Base-by-base conservation (phyloP, 2,329 filamentous ascomycete species). In the Diplocarpon rosae region DNA sequence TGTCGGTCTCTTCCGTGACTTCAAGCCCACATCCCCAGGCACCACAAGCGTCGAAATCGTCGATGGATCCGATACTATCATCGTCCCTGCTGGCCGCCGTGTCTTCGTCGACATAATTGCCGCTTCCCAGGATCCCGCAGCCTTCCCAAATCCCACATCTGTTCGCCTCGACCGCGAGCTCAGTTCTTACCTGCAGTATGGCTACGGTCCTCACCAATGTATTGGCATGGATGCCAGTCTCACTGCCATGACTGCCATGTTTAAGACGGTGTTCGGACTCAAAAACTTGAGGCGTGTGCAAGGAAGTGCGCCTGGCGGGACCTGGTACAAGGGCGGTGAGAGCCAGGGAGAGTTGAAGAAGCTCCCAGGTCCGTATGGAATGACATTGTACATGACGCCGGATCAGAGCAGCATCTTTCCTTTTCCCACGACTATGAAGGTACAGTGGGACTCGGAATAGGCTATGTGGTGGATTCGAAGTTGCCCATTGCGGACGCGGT, bases 101-200 rank as follows among this genome's bases (percentile, higher is more conserved):
- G 68, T 87, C 32, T 78, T 83, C 47, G 70, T 83, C 24, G 76
- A 73, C 50, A 79, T 83, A 30, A 74, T 66, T 34, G 57, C 66
- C 1, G 74, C 76, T 0, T 72, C 74, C 20, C 69, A 68, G 24
- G 79, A 85, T 50, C 63, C 73, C 0, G 60, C 53, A 1, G 65
- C 73, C 47, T 85, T 84, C 67, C 76, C 80, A 0, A 62, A 76
- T 39, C 78, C 82, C 0, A 66, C 73, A 1, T 62, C 66, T 20
- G 73, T 89, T 11, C 70, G 78, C 51, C 76, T 84, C 0, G 68
- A 73, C 15, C 75, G 85, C 0, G 77, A 80, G 0, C 57, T 81
- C 2, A 72, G 78, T 2, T 66, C 66, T 0, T 87, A 89, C 60
- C 70, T 84, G 48, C 72, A 77, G 60, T 79, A 80, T 52, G 75